Conservation (phyloP, 306 rosid genomes). For the peach (Prunus persica) region DNA sequence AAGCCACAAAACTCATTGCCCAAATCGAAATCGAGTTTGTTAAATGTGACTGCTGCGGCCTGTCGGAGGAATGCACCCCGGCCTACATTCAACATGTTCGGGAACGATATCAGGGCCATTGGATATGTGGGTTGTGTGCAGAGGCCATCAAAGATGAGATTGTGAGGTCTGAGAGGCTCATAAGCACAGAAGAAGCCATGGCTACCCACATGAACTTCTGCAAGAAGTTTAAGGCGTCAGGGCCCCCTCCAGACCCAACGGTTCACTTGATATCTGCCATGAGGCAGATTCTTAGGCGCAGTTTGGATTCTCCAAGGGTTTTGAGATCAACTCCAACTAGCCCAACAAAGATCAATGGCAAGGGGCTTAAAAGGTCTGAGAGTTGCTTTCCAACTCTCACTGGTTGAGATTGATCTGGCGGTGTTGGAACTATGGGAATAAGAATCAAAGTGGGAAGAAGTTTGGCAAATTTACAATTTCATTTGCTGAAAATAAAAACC, state of each 20-base stretch:
- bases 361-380: constrained; percentile 60
- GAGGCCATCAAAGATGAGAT: constrained; percentile 92
- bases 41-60: constrained; percentile 84
- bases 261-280: constrained; percentile 74
- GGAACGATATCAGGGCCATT: constrained; percentile 63
- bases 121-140: constrained; percentile 91
- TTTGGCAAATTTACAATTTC: constrained; percentile 20
- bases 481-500: constrained; percentile 29
- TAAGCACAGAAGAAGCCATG: constrained; percentile 87
- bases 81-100: constrained; percentile 72
- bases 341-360: constrained; percentile 42
- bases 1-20: constrained; percentile 31
- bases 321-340: constrained; percentile 58
- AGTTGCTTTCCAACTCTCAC: constrained; percentile 72
- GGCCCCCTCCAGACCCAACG: constrained; percentile 75
- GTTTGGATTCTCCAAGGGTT: constrained; percentile 72
- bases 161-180: constrained; percentile 60
- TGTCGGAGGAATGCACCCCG: constrained; percentile 88
- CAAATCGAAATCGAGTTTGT: constrained; percentile 70
- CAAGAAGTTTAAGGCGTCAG: constrained; percentile 58
- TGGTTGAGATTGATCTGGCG: constrained; percentile 32
- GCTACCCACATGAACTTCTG: constrained; percentile 71
- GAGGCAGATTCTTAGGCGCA: constrained; percentile 80
- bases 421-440: neutral
- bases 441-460: neutral